Evolutionary conservation across 2,329 filamentous ascomycete species (phyloP), one percentile per base, ranked within the genome.

Genomic region (Didymella keratinophila): DNA sequence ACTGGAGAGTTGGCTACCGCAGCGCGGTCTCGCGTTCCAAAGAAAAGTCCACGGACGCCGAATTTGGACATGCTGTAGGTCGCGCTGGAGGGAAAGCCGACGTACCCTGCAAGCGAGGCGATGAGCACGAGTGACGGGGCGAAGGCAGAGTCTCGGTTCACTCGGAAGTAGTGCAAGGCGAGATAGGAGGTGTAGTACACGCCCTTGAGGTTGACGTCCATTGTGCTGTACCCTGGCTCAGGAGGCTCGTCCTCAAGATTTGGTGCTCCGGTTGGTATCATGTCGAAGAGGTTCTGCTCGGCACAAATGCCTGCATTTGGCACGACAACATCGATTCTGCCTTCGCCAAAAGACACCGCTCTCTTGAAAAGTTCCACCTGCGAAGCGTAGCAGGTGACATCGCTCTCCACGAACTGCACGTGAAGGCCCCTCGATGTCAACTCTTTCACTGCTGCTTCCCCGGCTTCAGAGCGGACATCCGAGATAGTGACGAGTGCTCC

Each of bases 361-460:
- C 60, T 63, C 39, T 74, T 69, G 63, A 77, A 77, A 41, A 74
- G 66, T 2, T 49, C 49, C 14, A 68, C 58, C 50, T 75, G 73
- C 8, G 68, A 66, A 7, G 58, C 44, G 52, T 72, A 76, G 6
- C 66, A 67, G 4, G 65, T 67, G 7, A 76, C 72, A 55, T 78
- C 70, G 47, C 69, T 70, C 30, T 61, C 53, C 9, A 71, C 69
- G 43, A 76, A 77, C 20, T 71, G 67, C 4, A 72, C 71, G 2
- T 58, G 63, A 48, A 54, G 48, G 2, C 68, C 67, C 34, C 60
- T 59, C 18, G 53, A 55, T 11, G 44, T 54, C 6, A 72, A 54
- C 2, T 64, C 53, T 16, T 51, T 43, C 8, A 59, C 63, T 2
- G 50, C 53, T 16, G 52, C 30, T 7, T 57, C 52, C 16, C 64